These are phyloP conservation scores for Saccharomycopsis fibuligera DNA, from an alignment of 805 yeast species.

Conservation along the genomic window DNA sequence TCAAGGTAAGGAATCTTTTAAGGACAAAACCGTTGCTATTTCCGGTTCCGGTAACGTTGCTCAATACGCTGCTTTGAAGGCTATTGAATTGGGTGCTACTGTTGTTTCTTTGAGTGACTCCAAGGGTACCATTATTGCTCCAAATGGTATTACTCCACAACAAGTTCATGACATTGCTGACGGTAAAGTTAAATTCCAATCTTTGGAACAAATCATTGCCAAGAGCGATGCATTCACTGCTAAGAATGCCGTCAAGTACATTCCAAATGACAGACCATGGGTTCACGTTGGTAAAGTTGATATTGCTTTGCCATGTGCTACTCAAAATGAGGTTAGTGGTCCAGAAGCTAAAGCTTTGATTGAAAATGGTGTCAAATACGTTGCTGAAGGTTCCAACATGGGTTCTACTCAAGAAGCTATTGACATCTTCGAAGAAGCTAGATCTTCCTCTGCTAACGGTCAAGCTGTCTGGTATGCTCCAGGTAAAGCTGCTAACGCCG, in stretches of 20 bases:
- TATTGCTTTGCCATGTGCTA: constrained; percentile 96
- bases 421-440: constrained; percentile 83
- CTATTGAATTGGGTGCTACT: constrained; percentile 91
- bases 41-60: constrained; percentile 99
- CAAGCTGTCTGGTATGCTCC: constrained; percentile 93
- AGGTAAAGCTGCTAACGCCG: constrained; percentile 98
- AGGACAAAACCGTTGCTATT: constrained; percentile 91
- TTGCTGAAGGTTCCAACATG: constrained; percentile 99
- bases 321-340: constrained; percentile 96
- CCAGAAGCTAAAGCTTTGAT: constrained; percentile 94
- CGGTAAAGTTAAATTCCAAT: constrained; percentile 74
- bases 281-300: constrained; percentile 83
- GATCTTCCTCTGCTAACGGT: constrained; percentile 39
- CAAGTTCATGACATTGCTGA: constrained; percentile 70
- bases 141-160: constrained; percentile 75
- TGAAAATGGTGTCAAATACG: constrained; percentile 83
- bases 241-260: constrained; percentile 60
- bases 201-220: constrained; percentile 61
- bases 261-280: constrained; percentile 97
- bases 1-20: constrained; percentile 80
- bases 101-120: constrained; percentile 95
- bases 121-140: constrained; percentile 77
- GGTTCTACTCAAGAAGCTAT: constrained; percentile 98
- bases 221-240: constrained; percentile 42
- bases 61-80: constrained; percentile 97